phyloP scores from a whole-genome alignment of 1,139 yeast species.

The Ogataea hybrid region DNA sequence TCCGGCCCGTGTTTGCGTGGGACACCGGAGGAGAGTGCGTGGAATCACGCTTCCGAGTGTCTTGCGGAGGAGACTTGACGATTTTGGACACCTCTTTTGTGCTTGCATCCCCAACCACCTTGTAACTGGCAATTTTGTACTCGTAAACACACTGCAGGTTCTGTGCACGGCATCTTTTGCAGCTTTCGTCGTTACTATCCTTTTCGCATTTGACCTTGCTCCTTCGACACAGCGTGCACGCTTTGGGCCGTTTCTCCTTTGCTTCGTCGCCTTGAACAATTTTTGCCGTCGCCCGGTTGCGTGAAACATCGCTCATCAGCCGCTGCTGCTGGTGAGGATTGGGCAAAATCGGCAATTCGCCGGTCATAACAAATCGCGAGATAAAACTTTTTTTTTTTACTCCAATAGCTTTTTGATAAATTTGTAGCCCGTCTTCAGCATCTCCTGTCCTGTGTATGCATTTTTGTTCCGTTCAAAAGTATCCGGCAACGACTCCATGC shows the following conservation, averaged over 20 bases:
- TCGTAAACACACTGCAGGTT: slow-evolving; percentile 58
- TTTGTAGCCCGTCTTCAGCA: slow-evolving; percentile 35
- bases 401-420: slow-evolving; percentile 41
- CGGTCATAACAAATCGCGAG: slow-evolving; percentile 10
- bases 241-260: slow-evolving; percentile 38
- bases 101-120: slow-evolving; percentile 25
- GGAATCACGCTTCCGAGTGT: background rate
- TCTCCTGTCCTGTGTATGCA: slow-evolving; percentile 38
- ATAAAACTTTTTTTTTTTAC: slow-evolving; percentile 5
- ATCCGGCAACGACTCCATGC: slow-evolving; percentile 30
- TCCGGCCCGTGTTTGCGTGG: background rate
- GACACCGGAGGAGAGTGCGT: background rate
- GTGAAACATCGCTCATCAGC: slow-evolving; percentile 8
- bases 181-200: slow-evolving; percentile 45
- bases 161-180: slow-evolving; percentile 54
- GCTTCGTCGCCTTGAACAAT: slow-evolving; percentile 13
- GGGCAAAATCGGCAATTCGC: slow-evolving; percentile 20
- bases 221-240: slow-evolving; percentile 62
- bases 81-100: background rate
- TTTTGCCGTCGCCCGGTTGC: slow-evolving; percentile 18
- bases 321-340: slow-evolving; percentile 22
- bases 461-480: slow-evolving; percentile 29
- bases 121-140: slow-evolving; percentile 50
- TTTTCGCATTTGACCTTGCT: slow-evolving; percentile 61
- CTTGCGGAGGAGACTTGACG: slow-evolving; percentile 1